These are phyloP conservation scores for Polygonum aviculare DNA, from an alignment of 148 eudicot species.

Conservation along the genomic window DNA sequence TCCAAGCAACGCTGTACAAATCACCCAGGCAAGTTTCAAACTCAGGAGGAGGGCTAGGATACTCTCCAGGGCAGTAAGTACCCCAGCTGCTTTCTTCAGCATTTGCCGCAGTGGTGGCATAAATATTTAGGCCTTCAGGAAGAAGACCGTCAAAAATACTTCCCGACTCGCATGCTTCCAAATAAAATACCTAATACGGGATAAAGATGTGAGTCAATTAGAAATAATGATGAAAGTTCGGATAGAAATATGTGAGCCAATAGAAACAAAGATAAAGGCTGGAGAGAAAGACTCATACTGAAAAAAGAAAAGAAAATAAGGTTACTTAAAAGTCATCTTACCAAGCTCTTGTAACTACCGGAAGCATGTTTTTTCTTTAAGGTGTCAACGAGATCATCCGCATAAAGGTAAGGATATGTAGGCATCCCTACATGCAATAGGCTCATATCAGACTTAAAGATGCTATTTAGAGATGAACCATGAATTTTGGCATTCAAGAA, in stretches of 20 bases:
- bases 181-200: constrained; percentile 60
- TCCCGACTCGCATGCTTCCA: constrained; percentile 96
- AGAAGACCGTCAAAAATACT: constrained; percentile 91
- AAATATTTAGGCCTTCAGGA: constrained; percentile 73
- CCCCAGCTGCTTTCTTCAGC: constrained; percentile 93
- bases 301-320: not conserved
- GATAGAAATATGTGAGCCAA: not conserved
- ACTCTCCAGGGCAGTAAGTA: constrained; percentile 87
- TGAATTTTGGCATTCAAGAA: not conserved
- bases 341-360: constrained; percentile 86
- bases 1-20: constrained; percentile 88
- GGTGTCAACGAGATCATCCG: constrained; percentile 54
- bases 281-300: not conserved
- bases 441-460: not conserved
- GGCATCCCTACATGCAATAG: constrained; percentile 66
- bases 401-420: constrained; percentile 67
- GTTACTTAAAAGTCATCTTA: constrained; percentile 18
- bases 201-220: not conserved
- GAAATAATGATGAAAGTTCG: not conserved
- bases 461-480: not conserved
- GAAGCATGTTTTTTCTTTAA: constrained; percentile 79
- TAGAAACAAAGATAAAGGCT: not conserved
- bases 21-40: constrained; percentile 91
- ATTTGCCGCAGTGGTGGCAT: constrained; percentile 87
- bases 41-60: constrained; percentile 75